Conservation (phyloP, 805 yeast genomes). For the Scheffersomyces lignosus region DNA sequence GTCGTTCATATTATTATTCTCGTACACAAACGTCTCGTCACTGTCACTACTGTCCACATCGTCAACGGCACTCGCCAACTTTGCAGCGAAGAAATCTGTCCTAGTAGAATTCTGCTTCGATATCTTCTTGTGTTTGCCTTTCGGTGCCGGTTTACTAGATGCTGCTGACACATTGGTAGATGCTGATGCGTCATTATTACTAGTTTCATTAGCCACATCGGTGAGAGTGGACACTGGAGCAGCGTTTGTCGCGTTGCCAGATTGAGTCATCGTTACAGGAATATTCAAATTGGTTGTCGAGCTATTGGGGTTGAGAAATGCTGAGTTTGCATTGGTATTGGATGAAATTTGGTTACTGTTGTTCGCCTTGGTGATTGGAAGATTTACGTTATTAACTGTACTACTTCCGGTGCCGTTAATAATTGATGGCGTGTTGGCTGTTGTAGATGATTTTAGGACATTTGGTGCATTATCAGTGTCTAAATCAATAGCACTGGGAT, state of each 20-base stretch:
- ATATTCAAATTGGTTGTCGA: not conserved
- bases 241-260: not conserved
- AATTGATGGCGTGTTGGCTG: too few species aligned
- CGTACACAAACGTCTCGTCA: conserved; percentile 96
- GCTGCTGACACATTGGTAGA: not conserved
- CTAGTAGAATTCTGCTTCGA: conserved; percentile 62
- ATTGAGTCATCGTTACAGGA: not conserved
- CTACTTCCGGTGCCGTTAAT: not conserved
- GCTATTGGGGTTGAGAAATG: not conserved
- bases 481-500: not conserved
- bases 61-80: conserved; percentile 89
- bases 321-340: not conserved
- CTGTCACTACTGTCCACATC: conserved; percentile 85
- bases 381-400: not conserved
- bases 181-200: not conserved
- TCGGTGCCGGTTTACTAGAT: conserved; percentile 3
- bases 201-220: not conserved
- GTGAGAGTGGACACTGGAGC: not conserved
- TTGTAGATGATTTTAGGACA: too few species aligned
- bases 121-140: conserved; percentile 26
- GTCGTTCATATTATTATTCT: conserved; percentile 41
- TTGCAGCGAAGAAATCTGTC: conserved; percentile 94
- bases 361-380: not conserved
- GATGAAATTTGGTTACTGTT: not conserved
- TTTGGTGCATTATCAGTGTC: not conserved